Conservation (phyloP, 306 rosid genomes). For the Prinsepia uniflora region DNA sequence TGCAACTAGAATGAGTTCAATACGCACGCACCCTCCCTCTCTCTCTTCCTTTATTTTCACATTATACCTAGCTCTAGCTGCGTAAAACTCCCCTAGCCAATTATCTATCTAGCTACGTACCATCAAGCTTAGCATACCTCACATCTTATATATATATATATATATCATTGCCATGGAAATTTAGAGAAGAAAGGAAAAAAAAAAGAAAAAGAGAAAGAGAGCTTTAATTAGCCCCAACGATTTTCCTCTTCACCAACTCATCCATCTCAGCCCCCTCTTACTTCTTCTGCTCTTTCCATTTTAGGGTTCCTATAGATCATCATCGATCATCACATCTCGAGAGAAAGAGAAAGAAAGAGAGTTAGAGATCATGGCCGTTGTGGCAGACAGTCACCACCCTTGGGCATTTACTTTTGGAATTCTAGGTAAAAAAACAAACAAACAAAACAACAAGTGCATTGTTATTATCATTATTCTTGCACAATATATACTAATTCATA, state of each 20-base stretch:
- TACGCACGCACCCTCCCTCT: slow-evolving; percentile 9
- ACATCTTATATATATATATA: too few relatives aligned
- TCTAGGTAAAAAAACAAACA: slow-evolving; percentile 41
- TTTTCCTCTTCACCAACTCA: too few relatives aligned
- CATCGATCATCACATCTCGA: neutral
- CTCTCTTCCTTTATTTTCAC: neutral
- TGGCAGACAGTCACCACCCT: slow-evolving; percentile 30
- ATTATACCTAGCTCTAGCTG: neutral
- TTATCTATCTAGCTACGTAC: too few relatives aligned
- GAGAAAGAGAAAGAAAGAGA: neutral
- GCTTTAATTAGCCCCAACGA: too few relatives aligned
- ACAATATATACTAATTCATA: neutral
- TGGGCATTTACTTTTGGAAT: slow-evolving; percentile 71
- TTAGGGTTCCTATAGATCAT: too few relatives aligned
- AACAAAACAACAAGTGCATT: neutral
- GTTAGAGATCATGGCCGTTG: slow-evolving; percentile 32
- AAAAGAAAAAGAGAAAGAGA: neutral
- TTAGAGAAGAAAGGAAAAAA: too few relatives aligned
- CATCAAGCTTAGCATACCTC: too few relatives aligned
- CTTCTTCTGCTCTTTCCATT: too few relatives aligned
- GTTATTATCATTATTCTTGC: neutral
- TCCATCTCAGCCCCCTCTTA: too few relatives aligned
- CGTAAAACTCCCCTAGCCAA: neutral
- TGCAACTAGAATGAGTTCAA: slow-evolving; percentile 38
- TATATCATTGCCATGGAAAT: too few relatives aligned